Percentiles rank a stretch among this genome's conserved stretches.
Evolutionary conservation across 441 rosid genomes (phyloP).

Genomic region (Dalechampia spathulata): DNA sequence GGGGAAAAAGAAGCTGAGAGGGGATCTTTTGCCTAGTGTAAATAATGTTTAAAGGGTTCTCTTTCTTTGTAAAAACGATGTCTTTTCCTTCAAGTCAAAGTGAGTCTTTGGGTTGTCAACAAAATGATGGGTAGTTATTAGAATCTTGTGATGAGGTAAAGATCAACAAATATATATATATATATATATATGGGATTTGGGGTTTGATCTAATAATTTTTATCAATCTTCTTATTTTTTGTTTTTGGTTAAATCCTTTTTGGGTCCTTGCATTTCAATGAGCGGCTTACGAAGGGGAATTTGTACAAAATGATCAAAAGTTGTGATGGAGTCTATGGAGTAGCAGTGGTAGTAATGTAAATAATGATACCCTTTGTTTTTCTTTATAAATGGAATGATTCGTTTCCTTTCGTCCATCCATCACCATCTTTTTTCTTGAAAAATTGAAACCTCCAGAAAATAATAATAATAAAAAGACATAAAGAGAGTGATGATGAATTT

Average conservation of each 20-base stretch:
- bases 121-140: slow-evolving; percentile 14
- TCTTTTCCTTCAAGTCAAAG: slow-evolving; percentile 20
- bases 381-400: not conserved
- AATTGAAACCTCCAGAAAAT: too few relatives aligned
- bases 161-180: too few relatives aligned
- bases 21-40: slow-evolving; percentile 13
- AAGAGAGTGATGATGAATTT: not conserved
- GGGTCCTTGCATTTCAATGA: slow-evolving; percentile 2
- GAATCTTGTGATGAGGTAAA: too few relatives aligned
- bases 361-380: not conserved
- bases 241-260: not conserved
- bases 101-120: slow-evolving; percentile 1
- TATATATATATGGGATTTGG: too few relatives aligned
- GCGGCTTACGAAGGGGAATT: not conserved
- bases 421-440: not conserved
- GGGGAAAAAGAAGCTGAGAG: not conserved
- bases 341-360: slow-evolving; percentile 12
- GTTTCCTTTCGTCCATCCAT: not conserved
- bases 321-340: slow-evolving; percentile 2
- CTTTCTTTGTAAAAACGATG: slow-evolving; percentile 15
- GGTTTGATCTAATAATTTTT: too few relatives aligned
- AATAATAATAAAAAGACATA: too few relatives aligned
- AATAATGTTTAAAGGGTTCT: slow-evolving; percentile 30
- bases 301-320: slow-evolving; percentile 23
- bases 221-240: not conserved